These are phyloP conservation scores for Physcia stellaris DNA, from an alignment of 495 filamentous ascomycete species.

Conservation along the genomic window DNA sequence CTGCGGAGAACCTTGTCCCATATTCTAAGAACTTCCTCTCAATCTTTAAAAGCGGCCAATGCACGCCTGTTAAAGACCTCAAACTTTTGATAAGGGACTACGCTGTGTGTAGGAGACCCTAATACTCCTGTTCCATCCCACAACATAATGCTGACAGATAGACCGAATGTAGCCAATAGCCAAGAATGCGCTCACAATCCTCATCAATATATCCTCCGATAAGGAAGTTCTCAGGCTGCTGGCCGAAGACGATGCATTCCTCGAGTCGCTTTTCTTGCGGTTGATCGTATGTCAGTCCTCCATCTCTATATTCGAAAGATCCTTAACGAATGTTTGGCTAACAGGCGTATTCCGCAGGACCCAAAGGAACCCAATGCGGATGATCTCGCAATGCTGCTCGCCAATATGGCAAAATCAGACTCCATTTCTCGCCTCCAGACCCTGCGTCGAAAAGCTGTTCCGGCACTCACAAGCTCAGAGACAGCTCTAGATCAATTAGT, in stretches of 20 bases:
- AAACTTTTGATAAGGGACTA: slow-evolving; percentile 82
- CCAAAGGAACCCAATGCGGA: slow-evolving; percentile 63
- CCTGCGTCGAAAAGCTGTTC: slow-evolving; percentile 43
- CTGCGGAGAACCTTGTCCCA: slow-evolving; percentile 72
- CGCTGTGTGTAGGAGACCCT: slow-evolving; percentile 35
- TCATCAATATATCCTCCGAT: slow-evolving; percentile 82
- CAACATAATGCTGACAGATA: too few species aligned
- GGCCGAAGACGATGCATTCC: slow-evolving; percentile 65
- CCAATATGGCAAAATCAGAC: slow-evolving; percentile 76
- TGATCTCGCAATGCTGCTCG: slow-evolving; percentile 77
- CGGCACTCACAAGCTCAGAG: slow-evolving; percentile 49
- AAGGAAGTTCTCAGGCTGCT: slow-evolving; percentile 55
- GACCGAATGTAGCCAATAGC: slow-evolving; percentile 53
- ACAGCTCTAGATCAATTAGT: slow-evolving; percentile 78
- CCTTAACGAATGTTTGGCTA: slow-evolving; percentile 1
- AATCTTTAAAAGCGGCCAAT: slow-evolving; percentile 70
- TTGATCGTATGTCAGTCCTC: slow-evolving; percentile 51
- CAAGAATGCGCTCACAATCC: slow-evolving; percentile 80
- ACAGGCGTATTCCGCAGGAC: slow-evolving; percentile 25
- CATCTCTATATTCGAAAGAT: background rate
- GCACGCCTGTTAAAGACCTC: slow-evolving; percentile 72
- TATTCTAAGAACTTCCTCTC: slow-evolving; percentile 64
- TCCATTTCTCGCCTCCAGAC: slow-evolving; percentile 50
- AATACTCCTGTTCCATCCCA: too few species aligned
- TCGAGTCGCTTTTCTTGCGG: slow-evolving; percentile 56